phyloP scores from a whole-genome alignment of 192 early-diverging fungal genomes.

The Coemansia sp. region DNA sequence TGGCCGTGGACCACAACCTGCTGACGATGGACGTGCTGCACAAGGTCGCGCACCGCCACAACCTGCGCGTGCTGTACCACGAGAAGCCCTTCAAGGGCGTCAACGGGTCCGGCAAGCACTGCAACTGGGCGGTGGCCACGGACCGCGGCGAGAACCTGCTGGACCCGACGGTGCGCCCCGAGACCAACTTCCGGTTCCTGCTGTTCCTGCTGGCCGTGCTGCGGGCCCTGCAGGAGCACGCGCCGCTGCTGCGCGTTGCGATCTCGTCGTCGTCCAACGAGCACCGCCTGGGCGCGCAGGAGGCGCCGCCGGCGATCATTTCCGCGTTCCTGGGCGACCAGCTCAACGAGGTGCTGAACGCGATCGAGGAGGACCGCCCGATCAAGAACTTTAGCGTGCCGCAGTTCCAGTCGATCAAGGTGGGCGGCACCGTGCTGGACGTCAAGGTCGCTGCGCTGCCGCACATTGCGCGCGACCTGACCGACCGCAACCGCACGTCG shows the following conservation, averaged over 20 bases:
- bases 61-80: constrained; percentile 96
- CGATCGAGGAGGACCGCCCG: constrained; percentile 85
- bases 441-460: constrained; percentile 93
- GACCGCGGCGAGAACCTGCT: constrained; percentile 96
- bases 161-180: constrained; percentile 91
- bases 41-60: constrained; percentile 96
- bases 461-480: constrained; percentile 90
- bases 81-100: constrained; percentile 99
- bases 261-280: constrained; percentile 96
- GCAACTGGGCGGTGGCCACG: constrained; percentile 96
- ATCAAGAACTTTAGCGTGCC: constrained; percentile 85
- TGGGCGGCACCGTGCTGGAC: constrained; percentile 93
- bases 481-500: constrained; percentile 99
- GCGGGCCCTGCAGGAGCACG: constrained; percentile 89
- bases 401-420: constrained; percentile 86
- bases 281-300: constrained; percentile 96
- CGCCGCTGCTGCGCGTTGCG: constrained; percentile 83
- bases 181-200: constrained; percentile 98
- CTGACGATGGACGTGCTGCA: constrained; percentile 96
- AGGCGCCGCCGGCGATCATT: constrained; percentile 97
- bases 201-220: constrained; percentile 90
- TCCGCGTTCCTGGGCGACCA: constrained; percentile 98
- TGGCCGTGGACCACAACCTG: constrained; percentile 98
- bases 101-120: constrained; percentile 99
- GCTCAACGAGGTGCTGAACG: constrained; percentile 90